Percentiles rank a stretch among this genome's conserved stretches.
phyloP scores from a whole-genome alignment of 78 protist species.

The Acrasis kona region DNA sequence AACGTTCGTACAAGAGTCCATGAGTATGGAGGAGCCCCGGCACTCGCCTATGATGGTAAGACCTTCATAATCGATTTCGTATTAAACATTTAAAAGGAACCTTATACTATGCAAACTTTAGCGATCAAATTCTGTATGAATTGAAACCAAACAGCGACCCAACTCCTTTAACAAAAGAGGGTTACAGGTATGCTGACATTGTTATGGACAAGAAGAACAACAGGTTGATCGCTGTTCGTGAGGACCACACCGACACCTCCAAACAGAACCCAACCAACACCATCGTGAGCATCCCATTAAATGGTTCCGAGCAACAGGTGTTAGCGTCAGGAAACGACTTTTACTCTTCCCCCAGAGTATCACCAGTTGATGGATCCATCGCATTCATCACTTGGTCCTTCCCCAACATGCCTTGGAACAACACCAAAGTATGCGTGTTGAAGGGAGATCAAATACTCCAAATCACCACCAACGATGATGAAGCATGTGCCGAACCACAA shows the following conservation, averaged over 20 bases:
- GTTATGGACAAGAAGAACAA: neutral
- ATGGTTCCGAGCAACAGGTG: neutral
- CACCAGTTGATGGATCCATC: neutral
- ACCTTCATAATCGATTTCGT: neutral
- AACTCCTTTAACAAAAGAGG: neutral
- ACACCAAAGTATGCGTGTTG: neutral
- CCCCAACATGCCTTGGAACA: conserved; percentile 34
- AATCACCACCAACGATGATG: neutral
- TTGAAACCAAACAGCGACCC: neutral
- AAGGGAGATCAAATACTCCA: neutral
- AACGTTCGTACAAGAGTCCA: conserved; percentile 36
- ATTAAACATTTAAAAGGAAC: neutral
- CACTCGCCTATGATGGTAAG: neutral
- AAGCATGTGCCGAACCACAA: neutral
- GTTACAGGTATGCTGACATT: neutral
- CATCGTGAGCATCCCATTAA: neutral
- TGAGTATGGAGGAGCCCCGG: conserved; percentile 32
- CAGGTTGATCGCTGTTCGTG: conserved; percentile 2
- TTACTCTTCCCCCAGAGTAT: conserved; percentile 10
- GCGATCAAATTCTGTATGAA: neutral
- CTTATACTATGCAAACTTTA: no score
- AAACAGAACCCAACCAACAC: neutral
- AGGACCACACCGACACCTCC: neutral
- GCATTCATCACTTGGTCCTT: conserved; percentile 1
- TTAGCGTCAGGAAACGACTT: conserved; percentile 17